phyloP scores from a whole-genome alignment of 192 early-diverging fungal genomes.

The Backusella australiensis region DNA sequence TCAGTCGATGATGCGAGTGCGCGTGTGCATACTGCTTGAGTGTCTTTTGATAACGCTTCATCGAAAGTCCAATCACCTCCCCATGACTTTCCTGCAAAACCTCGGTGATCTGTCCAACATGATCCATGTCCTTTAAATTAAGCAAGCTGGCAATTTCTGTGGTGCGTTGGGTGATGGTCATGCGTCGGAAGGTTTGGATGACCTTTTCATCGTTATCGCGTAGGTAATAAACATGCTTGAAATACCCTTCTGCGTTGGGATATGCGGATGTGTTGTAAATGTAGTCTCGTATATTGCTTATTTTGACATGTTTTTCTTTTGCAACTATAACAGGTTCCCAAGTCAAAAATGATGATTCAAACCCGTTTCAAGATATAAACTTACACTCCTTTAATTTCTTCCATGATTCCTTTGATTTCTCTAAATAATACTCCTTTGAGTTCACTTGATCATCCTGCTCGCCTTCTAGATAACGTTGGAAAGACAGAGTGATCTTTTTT shows the following conservation, averaged over 20 bases:
- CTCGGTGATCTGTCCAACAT: constrained; percentile 53
- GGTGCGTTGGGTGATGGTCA: constrained; percentile 48
- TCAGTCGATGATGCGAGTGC: constrained; percentile 47
- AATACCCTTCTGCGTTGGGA: constrained; percentile 50
- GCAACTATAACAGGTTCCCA: constrained; percentile 2
- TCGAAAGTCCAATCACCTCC: constrained; percentile 54
- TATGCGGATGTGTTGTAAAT: constrained; percentile 11
- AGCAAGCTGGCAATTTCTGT: constrained; percentile 53
- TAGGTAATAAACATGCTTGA: constrained; percentile 55
- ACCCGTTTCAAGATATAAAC: not conserved
- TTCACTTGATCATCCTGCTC: not conserved
- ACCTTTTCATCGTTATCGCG: constrained; percentile 34
- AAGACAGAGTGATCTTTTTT: not conserved
- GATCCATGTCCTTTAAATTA: constrained; percentile 29
- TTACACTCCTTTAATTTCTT: constrained; percentile 24
- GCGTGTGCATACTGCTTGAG: constrained; percentile 52
- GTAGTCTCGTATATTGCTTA: constrained; percentile 24
- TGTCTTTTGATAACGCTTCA: constrained; percentile 52
- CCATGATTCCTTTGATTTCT: constrained; percentile 13
- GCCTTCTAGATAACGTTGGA: not conserved
- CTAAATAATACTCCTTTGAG: not conserved
- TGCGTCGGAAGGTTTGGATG: constrained; percentile 56
- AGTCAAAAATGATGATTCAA: not conserved
- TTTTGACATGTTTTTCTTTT: constrained; percentile 18
- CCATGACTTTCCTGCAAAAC: constrained; percentile 45